Evolutionary conservation across 2,329 filamentous ascomycete species (phyloP), one percentile per base, ranked within the genome.

Genomic region (Fusarium nematophilum): DNA sequence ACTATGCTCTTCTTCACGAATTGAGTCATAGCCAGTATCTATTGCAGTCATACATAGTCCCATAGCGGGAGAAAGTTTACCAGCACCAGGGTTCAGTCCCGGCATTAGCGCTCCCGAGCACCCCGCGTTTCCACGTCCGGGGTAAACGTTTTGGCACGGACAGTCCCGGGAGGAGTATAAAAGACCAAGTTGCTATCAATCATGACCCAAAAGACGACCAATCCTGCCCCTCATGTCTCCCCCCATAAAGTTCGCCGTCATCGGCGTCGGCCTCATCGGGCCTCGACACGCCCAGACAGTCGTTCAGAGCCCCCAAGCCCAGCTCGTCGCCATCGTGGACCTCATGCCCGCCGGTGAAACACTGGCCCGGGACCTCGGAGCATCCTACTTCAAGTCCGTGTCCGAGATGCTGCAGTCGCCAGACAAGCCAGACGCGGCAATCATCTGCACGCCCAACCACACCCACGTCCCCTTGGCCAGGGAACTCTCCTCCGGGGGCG

Each of bases 371-470:
- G 62, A 70, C 8, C 44, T 71, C 1, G 58, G 61, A 0, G 60
- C 65, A 2, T 25, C 64, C 5, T 63, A 70, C 36, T 71, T 65
- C 46, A 43, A 54, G 1, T 68, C 79, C 4, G 70, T 86, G 3
- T 44, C 75, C 3, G 71, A 73, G 0, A 75, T 86, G 57, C 64
- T 86, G 0, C 59, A 68, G 5, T 76, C 74, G 0, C 25, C 60
- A 6, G 34, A 70, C 36, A 74, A 72, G n/a, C 82, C 83, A 9
- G 78, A 84, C 42, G 83, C 79, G 29, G 83, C 83, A 17, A 81
- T 87, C 33, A 78, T 87, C 42, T 85, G 84, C 74, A 87, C 84
- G 0, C 85, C 85, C 3, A 87, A 86, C 62, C 77, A 82, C 62
- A 86, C 82, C 0, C 85, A 87, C 54, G 83, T 84, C 5, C 43